Evolutionary conservation across 2,329 filamentous ascomycete species (phyloP).

Genomic region (Cladophialophora chaetospira): DNA sequence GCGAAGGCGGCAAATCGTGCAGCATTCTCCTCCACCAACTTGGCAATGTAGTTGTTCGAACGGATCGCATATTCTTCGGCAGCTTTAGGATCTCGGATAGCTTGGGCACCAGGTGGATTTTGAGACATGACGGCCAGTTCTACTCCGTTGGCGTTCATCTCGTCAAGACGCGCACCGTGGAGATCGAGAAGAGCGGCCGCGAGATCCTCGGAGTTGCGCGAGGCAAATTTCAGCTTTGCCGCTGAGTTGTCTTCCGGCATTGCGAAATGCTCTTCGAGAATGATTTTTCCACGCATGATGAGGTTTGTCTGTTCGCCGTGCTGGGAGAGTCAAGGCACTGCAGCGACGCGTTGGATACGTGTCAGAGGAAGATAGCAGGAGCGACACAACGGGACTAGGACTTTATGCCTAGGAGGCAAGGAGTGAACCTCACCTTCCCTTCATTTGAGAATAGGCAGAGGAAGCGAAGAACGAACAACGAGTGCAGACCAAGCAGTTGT

Average conservation of each 20-base stretch:
- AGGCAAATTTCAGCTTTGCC: background rate
- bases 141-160: constrained; percentile 34
- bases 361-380: too few species aligned
- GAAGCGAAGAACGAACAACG: too few species aligned
- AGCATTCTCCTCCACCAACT: constrained; percentile 35
- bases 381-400: too few species aligned
- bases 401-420: too few species aligned
- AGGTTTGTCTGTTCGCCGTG: too few species aligned
- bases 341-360: too few species aligned
- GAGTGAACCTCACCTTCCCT: too few species aligned
- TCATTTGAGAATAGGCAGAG: too few species aligned
- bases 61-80: constrained; percentile 29
- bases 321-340: too few species aligned
- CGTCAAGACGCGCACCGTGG: constrained; percentile 13
- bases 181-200: constrained; percentile 8
- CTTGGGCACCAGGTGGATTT: constrained; percentile 33
- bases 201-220: constrained; percentile 5
- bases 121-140: constrained; percentile 33
- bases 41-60: constrained; percentile 33
- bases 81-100: constrained; percentile 27
- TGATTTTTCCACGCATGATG: constrained; percentile 22
- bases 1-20: constrained; percentile 51
- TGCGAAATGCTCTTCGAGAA: constrained; percentile 20
- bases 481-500: too few species aligned
- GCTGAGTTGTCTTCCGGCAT: constrained; percentile 14